Evolutionary conservation across 305 asterid species (phyloP), one percentile per base, ranked within the genome.

Genomic region (Fraxinus paxiana): DNA sequence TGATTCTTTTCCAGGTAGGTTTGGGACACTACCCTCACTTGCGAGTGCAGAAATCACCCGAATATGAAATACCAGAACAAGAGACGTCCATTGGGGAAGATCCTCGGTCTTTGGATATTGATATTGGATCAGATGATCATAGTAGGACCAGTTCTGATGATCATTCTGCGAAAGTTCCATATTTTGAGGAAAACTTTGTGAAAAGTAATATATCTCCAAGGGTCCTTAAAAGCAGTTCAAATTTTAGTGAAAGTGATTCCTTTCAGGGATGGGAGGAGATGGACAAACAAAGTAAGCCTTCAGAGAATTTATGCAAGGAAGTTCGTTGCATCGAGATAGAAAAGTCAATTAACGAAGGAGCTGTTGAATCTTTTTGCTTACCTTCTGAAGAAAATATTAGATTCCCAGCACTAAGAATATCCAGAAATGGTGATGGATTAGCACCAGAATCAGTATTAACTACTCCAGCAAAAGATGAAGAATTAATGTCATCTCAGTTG

Each of bases 271-370:
- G 99, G 99, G 98, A 87, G 75, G 97, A 92, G 33, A 83, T 90
- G 1, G 99, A 92, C 48, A 90, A 90, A 79, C 92, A 87, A 83
- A 96, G 99, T 56, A 82, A 84, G 69, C 70, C 91, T 10, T 91
- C 94, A 2, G 98, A 94, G 85, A 97, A 96, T 84, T 79, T 86
- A 56, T 93, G 95, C 88, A 88, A 88, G 84, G 99, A 90, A 79
- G 98, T 96, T 73, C 93, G 91, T 83, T 92, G 97, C 88, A 85
- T 94, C 12, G 97, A 93, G 83, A 35, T 86, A 24, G 90, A 86
- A 85, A 93, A 91, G 26, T 82, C 76, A 72, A 85, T 90, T 73
- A 82, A 77, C 78, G 81, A 78, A 77, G 85, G 71, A 63, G 77
- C 86, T 24, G 59, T 51, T 9, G 90, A 84, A 74, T 71, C 86